Base-by-base conservation (phyloP, 2,329 filamentous ascomycete genomes). In the Lojkania enalia region DNA sequence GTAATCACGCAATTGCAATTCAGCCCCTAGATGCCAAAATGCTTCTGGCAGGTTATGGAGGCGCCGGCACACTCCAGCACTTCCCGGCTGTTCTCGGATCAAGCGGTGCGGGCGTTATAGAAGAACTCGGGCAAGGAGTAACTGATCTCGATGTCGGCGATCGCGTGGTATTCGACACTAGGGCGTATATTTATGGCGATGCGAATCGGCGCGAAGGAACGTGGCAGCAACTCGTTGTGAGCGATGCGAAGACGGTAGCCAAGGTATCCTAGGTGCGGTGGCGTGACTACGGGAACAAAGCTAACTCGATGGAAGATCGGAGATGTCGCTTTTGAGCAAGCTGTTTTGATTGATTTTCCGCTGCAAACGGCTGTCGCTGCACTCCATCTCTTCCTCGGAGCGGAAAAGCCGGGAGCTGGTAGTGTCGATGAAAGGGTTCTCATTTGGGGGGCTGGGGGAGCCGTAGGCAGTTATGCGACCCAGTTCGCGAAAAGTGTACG, bases 71-170 rank as follows among this genome's bases (percentile, higher is more conserved):
- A 7, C 21, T 61, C 18, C n/a, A 44, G 12, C 45, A 32, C 2
- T 58, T 51, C 39, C 54, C 53, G 7, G 49, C 49, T 11, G 25
- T 57, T n/a, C 52, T 64, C 14, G 55, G 54, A 18, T 54, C 48
- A 1, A 57, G 54, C 29, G 52, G 56, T 42, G 60, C 55, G 2
- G 76, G 74, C 6, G 58, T 73, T 0, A 61, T 78, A 15, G 71
- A 77, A 51, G 74, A 74, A 50, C 58, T 77, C 9, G 72, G 74
- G 20, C 64, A 72, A 16, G 71, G 65, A 5, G 74, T 78, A 3
- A 60, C 57, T 3, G 63, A 67, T 4, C 63, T 76, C 42, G 63
- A 67, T 35, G 56, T 71, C 2, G 77, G 77, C 13, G 70, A 77
- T 38, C 61, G 71, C 27, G 74, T 77, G 2, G 51, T 61, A 7